These are phyloP conservation scores for Chaetomium globosum DNA, from an alignment of 2,329 filamentous ascomycete species.

Conservation along the genomic window DNA sequence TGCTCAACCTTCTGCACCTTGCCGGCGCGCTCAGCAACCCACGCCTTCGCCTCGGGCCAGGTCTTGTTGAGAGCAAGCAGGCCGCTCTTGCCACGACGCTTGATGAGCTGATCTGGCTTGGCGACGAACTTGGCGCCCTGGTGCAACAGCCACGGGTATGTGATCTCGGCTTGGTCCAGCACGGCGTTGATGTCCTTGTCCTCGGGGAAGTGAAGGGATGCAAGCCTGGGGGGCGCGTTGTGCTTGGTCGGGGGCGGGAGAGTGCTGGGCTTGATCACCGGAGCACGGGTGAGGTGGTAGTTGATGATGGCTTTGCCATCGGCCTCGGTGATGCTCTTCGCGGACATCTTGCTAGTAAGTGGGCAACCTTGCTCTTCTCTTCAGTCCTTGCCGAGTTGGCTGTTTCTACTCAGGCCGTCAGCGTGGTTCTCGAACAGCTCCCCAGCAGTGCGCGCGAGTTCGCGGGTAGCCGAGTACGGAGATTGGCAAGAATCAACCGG, in stretches of 20 bases:
- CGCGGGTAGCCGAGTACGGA: conserved; percentile 13
- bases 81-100: conserved; percentile 98
- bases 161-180: conserved; percentile 92
- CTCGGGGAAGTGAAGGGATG: conserved; percentile 89
- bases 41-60: conserved; percentile 90
- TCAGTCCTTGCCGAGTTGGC: conserved; percentile 22
- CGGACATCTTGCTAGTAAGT: conserved; percentile 66
- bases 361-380: conserved; percentile 20
- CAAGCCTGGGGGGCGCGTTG: conserved; percentile 89
- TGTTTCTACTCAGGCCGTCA: conserved; percentile 20
- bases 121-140: conserved; percentile 90
- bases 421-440: conserved; percentile 6
- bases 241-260: conserved; percentile 81
- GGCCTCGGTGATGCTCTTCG: conserved; percentile 97
- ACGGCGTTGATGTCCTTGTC: conserved; percentile 80
- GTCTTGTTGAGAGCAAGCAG: conserved; percentile 95
- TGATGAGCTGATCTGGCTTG: conserved; percentile 99
- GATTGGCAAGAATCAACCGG: not conserved
- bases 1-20: conserved; percentile 94
- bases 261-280: conserved; percentile 96
- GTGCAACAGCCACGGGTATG: conserved; percentile 92
- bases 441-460: conserved; percentile 17
- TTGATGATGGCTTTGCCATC: conserved; percentile 99
- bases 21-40: conserved; percentile 88
- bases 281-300: conserved; percentile 98